Evolutionary conservation across 441 rosid genomes (phyloP).

Genomic region (Eutrema salsugineum): DNA sequence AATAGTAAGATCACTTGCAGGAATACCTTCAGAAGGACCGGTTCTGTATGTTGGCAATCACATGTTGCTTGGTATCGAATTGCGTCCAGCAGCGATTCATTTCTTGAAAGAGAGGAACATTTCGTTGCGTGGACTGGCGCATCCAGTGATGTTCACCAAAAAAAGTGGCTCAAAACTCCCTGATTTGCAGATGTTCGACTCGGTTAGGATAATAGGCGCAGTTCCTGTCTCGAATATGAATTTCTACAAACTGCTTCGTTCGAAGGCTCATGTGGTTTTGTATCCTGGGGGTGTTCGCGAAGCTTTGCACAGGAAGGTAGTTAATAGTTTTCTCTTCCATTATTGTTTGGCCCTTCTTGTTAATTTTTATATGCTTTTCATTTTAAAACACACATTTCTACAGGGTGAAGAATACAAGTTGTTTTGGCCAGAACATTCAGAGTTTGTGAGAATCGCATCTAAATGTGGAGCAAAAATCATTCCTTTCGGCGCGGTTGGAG

Average conservation of each 20-base stretch:
- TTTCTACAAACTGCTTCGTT: constrained; percentile 52
- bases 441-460: constrained; percentile 84
- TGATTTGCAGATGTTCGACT: constrained; percentile 33
- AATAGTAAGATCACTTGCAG: constrained; percentile 68
- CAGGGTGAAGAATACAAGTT: constrained; percentile 88
- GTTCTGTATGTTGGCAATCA: constrained; percentile 78
- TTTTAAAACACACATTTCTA: not conserved
- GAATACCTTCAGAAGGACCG: constrained; percentile 85
- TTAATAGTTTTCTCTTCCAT: no score
- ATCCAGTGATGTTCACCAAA: constrained; percentile 48
- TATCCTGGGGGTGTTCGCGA: constrained; percentile 80
- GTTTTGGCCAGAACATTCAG: constrained; percentile 81
- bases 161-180: constrained; percentile 27
- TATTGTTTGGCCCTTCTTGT: not conserved
- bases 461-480: constrained; percentile 78
- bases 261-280: constrained; percentile 56
- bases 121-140: constrained; percentile 57
- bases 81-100: constrained; percentile 41
- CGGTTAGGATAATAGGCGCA: constrained; percentile 47
- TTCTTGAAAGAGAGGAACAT: constrained; percentile 44
- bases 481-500: constrained; percentile 87
- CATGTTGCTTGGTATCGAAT: constrained; percentile 67
- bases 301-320: constrained; percentile 75
- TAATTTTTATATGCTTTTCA: not conserved
- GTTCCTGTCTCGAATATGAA: constrained; percentile 54